Evolutionary conservation across 2,329 filamentous ascomycete genomes (phyloP).

Genomic region (Podosphaera fusca): DNA sequence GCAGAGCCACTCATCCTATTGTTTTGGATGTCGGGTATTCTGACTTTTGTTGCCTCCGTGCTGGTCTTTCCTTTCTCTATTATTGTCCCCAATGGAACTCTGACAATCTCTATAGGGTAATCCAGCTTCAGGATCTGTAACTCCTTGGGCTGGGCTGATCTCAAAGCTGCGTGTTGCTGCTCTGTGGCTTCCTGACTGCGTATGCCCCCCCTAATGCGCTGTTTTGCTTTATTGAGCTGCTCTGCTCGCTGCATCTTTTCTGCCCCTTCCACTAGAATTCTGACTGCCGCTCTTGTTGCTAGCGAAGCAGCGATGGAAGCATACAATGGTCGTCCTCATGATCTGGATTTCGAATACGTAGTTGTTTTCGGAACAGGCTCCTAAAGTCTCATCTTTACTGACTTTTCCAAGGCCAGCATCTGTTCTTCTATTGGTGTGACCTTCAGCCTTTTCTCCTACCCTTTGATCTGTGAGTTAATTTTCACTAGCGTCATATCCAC

Average conservation of each 20-base stretch:
- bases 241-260: neutral
- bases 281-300: neutral
- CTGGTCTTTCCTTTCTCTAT: neutral
- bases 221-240: neutral
- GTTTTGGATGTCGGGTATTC: neutral
- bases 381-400: neutral
- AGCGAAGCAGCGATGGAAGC: neutral
- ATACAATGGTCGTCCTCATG: neutral
- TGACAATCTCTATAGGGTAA: too few relatives aligned
- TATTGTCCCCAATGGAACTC: neutral
- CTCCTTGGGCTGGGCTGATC: too few relatives aligned
- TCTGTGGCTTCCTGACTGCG: neutral
- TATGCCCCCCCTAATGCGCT: neutral
- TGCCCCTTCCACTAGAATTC: neutral
- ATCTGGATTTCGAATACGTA: neutral
- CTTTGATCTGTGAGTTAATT: neutral
- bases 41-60: neutral
- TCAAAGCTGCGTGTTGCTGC: neutral
- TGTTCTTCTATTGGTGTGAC: neutral
- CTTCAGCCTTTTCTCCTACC: neutral
- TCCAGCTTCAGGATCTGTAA: too few relatives aligned
- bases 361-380: neutral
- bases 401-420: neutral
- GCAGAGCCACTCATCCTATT: neutral
- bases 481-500: neutral